Evolutionary conservation across 352 stramenopile species (phyloP).

Genomic region (Pythium aquatile): DNA sequence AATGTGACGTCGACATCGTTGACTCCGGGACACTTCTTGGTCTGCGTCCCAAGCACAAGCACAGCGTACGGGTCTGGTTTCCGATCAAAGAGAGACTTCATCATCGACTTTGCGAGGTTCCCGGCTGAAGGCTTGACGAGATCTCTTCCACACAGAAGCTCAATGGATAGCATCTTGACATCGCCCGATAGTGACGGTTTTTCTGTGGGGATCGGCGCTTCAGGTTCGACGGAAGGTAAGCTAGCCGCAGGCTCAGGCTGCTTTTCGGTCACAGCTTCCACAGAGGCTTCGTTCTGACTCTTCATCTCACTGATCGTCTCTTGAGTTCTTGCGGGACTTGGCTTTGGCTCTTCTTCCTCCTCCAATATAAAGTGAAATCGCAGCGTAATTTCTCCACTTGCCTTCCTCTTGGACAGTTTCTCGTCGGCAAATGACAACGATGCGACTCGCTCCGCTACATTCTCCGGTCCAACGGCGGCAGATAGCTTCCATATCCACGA

Average conservation of each 20-base stretch:
- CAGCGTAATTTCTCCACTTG: conserved; percentile 37
- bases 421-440: conserved; percentile 31
- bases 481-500: conserved; percentile 9
- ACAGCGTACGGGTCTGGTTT: conserved; percentile 47
- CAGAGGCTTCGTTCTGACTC: neutral
- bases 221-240: neutral
- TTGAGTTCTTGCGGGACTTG: neutral
- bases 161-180: conserved; percentile 39
- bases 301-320: neutral
- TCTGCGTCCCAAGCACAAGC: conserved; percentile 31
- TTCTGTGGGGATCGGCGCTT: neutral
- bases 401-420: conserved; percentile 37
- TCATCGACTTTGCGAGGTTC: conserved; percentile 28
- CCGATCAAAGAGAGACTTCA: conserved; percentile 43
- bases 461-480: neutral
- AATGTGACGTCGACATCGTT: conserved; percentile 47
- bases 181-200: conserved; percentile 16
- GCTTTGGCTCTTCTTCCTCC: neutral
- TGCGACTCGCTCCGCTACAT: conserved; percentile 20
- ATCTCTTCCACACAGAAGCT: conserved; percentile 35
- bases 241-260: neutral
- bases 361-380: conserved; percentile 32
- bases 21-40: conserved; percentile 29
- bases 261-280: neutral
- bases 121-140: conserved; percentile 25